Base-by-base conservation (phyloP, 2,329 filamentous ascomycete genomes). In the Cordyceps cateniannulata region DNA sequence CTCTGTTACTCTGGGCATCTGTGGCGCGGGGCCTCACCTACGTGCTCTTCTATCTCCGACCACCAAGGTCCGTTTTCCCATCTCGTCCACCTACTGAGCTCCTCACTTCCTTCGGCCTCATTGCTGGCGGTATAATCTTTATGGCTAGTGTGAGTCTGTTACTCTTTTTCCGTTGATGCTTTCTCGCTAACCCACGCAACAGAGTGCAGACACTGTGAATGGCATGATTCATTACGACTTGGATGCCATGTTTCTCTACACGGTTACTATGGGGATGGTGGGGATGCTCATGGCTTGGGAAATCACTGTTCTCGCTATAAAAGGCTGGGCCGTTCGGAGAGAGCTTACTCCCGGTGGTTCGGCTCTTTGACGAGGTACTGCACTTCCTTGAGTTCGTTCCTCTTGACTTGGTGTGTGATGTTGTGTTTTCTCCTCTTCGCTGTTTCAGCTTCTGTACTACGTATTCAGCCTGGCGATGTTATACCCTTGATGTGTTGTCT, bases 231-330 rank as follows among this genome's bases (percentile, higher is more conserved):
- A 83, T 61, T 88, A 93, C 69, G 75, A 86, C 4, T 77, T 96
- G 18, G 90, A 96, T 69, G 90, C 90, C 64, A 97, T 96, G 92
- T 95, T 96, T 73, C 85, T 91, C 63, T 96, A 96, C 74, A 96
- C 91, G 0, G 83, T 96, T 38, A 89, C 86, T 10, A 89, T 96
- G 84, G 93, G 93, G 2, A 71, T 96, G 7, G 90, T 91, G 1
- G 88, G 87, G 2, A 79, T 96, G 55, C 74, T 96, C 56, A 93
- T 97, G 89, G 87, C 92, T 0, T 96, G 90, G 86, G 83, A 89
- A 59, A 82, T 96, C 22, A 69, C 92, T 29, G 77, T 89, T 12
- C 84, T 97, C 62, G 88, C 91, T 27, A 76, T 96, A 70, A 97
- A 96, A 75, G 93, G 92, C 27, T 96, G 91, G 91, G 91, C 91